A percentile compares a stretch with the other conserved stretches of the same genome.
Conservation (phyloP, 192 early-diverging fungal species). For the Podila minutissima region DNA sequence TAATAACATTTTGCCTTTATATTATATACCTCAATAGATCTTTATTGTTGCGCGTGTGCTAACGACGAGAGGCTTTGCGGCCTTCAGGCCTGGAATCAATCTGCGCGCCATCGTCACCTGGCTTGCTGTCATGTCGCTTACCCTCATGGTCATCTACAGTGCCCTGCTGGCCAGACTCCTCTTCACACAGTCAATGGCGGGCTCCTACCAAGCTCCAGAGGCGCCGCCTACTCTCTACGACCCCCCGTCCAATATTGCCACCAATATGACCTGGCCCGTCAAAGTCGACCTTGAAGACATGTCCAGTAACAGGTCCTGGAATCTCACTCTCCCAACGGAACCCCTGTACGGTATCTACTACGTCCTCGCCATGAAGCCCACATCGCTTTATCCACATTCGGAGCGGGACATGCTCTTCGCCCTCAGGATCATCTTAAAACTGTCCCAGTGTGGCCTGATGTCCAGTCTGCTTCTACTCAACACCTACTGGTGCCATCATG, state of each 20-base stretch:
- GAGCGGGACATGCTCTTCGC: conserved; percentile 3
- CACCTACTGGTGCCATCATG: conserved; percentile 46
- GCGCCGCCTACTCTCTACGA: background rate
- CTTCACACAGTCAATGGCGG: conserved; percentile 39
- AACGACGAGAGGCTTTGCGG: conserved; percentile 45
- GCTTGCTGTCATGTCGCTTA: conserved; percentile 26
- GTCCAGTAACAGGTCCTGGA: conserved; percentile 1
- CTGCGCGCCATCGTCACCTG: conserved; percentile 41
- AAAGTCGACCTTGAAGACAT: conserved; percentile 21
- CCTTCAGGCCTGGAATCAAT: conserved; percentile 45
- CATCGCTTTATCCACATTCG: background rate
- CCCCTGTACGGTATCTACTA: background rate
- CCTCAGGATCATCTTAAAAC: conserved; percentile 10
- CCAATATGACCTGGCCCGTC: background rate
- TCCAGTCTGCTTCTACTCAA: conserved; percentile 29
- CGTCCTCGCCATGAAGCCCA: conserved; percentile 29
- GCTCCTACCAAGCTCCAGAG: conserved; percentile 12
- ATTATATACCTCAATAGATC: conserved; percentile 8
- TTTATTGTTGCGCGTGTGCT: conserved; percentile 40
- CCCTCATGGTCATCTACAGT: conserved; percentile 33
- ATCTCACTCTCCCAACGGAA: background rate
- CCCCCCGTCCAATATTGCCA: background rate
- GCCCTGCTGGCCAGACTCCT: conserved; percentile 20
- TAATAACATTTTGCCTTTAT: background rate
- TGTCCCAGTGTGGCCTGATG: conserved; percentile 23